These are phyloP conservation scores for Cymbidium sinense DNA, from an alignment of 106 monocot genomes.

Conservation along the genomic window DNA sequence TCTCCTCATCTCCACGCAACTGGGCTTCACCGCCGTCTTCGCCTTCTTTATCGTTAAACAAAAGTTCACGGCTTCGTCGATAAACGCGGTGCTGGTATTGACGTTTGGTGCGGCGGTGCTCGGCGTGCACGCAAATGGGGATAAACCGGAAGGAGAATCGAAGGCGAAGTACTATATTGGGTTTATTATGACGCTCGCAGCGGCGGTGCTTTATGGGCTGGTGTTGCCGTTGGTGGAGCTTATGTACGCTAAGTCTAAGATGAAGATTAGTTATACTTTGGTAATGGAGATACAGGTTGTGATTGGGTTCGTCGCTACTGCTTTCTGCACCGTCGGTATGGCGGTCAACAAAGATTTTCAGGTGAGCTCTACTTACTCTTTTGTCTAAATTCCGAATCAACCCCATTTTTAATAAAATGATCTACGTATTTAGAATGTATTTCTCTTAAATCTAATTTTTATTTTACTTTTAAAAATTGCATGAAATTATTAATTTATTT, in stretches of 20 bases:
- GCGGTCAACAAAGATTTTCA: too few relatives aligned
- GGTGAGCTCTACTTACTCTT: background rate
- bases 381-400: too few relatives aligned
- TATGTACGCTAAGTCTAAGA: slow-evolving; percentile 13
- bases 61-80: background rate
- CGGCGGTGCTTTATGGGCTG: slow-evolving; percentile 18
- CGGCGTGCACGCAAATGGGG: background rate
- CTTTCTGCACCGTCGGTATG: slow-evolving; percentile 15
- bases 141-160: background rate
- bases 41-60: slow-evolving; percentile 4
- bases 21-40: slow-evolving; percentile 6
- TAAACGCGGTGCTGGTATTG: slow-evolving; percentile 7
- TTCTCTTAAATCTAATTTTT: too few relatives aligned
- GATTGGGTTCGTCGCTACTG: slow-evolving; percentile 15
- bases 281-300: slow-evolving; percentile 23
- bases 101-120: slow-evolving; percentile 1
- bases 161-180: slow-evolving; percentile 13
- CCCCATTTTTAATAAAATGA: too few relatives aligned
- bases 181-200: slow-evolving; percentile 11
- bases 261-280: background rate
- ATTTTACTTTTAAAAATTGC: too few relatives aligned
- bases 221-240: slow-evolving; percentile 27
- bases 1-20: slow-evolving; percentile 10
- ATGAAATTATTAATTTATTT: too few relatives aligned
- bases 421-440: too few relatives aligned